These are phyloP conservation scores for Rubia yunnanensis DNA, from an alignment of 257 asterid genomes.

Conservation along the genomic window DNA sequence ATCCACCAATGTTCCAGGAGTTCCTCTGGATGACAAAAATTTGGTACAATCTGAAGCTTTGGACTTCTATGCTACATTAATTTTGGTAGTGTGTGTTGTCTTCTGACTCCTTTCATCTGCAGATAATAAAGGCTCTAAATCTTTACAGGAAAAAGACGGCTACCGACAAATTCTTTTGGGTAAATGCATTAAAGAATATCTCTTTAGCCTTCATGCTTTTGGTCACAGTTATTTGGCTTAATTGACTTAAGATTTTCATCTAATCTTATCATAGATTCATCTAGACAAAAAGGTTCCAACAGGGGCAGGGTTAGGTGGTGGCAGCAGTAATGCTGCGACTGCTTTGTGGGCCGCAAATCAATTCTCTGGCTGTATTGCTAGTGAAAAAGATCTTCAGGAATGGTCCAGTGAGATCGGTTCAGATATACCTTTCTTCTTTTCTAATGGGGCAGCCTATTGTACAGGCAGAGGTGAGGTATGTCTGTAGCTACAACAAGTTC, in stretches of 20 bases:
- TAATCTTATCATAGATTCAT: constrained; percentile 48
- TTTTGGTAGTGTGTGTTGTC: not conserved
- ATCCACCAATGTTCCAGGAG: constrained; percentile 72
- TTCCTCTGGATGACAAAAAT: constrained; percentile 75
- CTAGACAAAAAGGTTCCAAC: constrained; percentile 94
- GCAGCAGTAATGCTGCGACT: constrained; percentile 99
- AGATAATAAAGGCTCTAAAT: constrained; percentile 96
- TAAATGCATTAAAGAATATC: constrained; percentile 14
- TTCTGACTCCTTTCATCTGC: constrained; percentile 27
- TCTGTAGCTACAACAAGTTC: not conserved
- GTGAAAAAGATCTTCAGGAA: constrained; percentile 82
- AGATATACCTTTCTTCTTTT: constrained; percentile 90
- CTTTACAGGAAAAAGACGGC: constrained; percentile 90
- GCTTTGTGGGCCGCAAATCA: constrained; percentile 99
- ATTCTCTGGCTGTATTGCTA: constrained; percentile 71
- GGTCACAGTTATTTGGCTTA: not conserved
- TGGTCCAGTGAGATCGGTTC: constrained; percentile 99
- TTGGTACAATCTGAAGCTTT: constrained; percentile 34
- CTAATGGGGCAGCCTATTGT: constrained; percentile 93
- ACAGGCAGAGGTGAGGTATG: constrained; percentile 95
- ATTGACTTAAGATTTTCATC: constrained; percentile 6
- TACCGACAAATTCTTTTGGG: constrained; percentile 72
- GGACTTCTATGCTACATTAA: constrained; percentile 9
- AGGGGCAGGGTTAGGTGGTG: constrained; percentile 99
- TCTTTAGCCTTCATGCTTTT: not conserved